Conservation (phyloP, 78 protist genomes). For the Dictyostelium firmibasis region DNA sequence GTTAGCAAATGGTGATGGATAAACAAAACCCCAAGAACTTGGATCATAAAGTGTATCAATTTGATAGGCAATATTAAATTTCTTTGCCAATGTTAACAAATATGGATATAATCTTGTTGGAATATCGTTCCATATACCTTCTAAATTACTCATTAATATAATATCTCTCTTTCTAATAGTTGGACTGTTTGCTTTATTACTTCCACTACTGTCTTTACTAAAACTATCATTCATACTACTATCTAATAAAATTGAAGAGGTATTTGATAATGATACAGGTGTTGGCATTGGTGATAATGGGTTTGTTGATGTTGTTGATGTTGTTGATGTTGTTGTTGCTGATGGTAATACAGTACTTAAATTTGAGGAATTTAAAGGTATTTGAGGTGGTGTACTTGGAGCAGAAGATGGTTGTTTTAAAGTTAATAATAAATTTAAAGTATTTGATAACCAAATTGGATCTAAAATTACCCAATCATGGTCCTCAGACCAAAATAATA, state of each 20-base stretch:
- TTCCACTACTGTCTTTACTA: neutral
- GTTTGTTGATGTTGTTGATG: neutral
- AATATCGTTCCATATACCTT: constrained; percentile 55
- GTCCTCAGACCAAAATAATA: constrained; percentile 37
- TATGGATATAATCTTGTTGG: constrained; percentile 33
- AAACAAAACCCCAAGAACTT: constrained; percentile 48
- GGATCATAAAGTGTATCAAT: constrained; percentile 59
- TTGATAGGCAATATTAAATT: constrained; percentile 32
- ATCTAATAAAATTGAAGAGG: neutral
- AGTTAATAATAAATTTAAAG: constrained; percentile 26
- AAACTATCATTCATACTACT: neutral
- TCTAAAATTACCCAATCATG: constrained; percentile 64
- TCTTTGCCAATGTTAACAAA: constrained; percentile 38
- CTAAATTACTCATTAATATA: constrained; percentile 21
- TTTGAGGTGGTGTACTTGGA: neutral
- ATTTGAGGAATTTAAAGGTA: neutral
- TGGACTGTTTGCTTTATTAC: neutral
- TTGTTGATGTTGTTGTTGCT: neutral
- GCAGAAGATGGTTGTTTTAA: neutral
- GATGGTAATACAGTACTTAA: neutral
- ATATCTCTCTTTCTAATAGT: constrained; percentile 6
- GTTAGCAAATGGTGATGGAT: neutral
- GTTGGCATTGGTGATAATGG: neutral
- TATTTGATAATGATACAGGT: neutral
- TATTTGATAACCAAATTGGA: constrained; percentile 41